These are phyloP conservation scores for Xylaria telfairii DNA, from an alignment of 495 filamentous ascomycete species.

Conservation along the genomic window DNA sequence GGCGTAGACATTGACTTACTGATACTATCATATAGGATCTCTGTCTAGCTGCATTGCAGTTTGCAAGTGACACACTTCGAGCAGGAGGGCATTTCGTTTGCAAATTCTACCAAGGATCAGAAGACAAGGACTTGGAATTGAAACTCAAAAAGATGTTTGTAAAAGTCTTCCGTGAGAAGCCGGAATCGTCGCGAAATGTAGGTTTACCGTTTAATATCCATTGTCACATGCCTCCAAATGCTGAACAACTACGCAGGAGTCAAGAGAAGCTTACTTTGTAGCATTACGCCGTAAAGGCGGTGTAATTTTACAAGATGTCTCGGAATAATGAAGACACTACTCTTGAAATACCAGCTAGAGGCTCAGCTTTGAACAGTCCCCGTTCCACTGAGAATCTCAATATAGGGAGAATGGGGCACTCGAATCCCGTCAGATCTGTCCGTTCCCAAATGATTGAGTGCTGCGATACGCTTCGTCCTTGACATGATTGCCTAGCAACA, in stretches of 20 bases:
- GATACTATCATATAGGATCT: conserved; percentile 65
- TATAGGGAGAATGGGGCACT: too few species aligned
- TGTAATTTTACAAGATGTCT: conserved; percentile 34
- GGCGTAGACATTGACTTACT: conserved; percentile 12
- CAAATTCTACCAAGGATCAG: conserved; percentile 93
- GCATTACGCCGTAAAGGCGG: conserved; percentile 65
- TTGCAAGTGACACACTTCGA: conserved; percentile 83
- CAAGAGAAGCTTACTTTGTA: conserved; percentile 86
- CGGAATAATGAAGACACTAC: neutral
- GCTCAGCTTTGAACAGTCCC: neutral
- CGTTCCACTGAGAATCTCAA: neutral
- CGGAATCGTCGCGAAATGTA: conserved; percentile 86
- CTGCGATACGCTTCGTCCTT: neutral
- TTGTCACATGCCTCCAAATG: neutral
- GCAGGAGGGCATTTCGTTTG: conserved; percentile 88
- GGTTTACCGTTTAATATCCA: conserved; percentile 35
- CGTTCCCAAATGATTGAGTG: neutral
- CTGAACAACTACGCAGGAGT: conserved; percentile 68
- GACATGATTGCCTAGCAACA: conserved; percentile 27
- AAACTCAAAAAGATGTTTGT: conserved; percentile 75
- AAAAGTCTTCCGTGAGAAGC: conserved; percentile 84
- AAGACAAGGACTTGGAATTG: conserved; percentile 79
- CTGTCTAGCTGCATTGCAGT: conserved; percentile 81
- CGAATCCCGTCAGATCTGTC: neutral
- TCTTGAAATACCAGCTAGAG: neutral